Conservation (phyloP, 352 stramenopile genomes). For the Globisporangium alternatum region DNA sequence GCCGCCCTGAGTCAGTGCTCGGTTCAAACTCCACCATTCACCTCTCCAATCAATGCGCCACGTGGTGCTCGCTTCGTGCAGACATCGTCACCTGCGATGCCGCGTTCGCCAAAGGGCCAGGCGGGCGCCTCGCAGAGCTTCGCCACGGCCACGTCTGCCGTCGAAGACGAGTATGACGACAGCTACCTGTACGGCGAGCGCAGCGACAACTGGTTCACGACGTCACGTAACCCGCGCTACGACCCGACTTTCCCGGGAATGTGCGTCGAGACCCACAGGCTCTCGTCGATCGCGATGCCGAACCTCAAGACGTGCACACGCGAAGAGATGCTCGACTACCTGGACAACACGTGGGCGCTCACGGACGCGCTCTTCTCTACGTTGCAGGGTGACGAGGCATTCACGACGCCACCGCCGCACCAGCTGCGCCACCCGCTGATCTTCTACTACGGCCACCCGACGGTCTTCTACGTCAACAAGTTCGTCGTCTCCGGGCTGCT, state of each 20-base stretch:
- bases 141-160: constrained; percentile 17
- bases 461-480: constrained; percentile 97
- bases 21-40: not conserved
- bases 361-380: constrained; percentile 93
- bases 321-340: constrained; percentile 90
- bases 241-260: constrained; percentile 59
- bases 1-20: constrained; percentile 12
- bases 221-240: constrained; percentile 46
- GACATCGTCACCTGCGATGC: constrained; percentile 7
- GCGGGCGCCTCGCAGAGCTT: constrained; percentile 14
- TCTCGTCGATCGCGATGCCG: constrained; percentile 75
- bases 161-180: constrained; percentile 48
- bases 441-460: constrained; percentile 98
- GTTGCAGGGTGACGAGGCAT: constrained; percentile 89
- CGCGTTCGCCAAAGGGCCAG: constrained; percentile 15
- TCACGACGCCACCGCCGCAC: constrained; percentile 90
- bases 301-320: constrained; percentile 84
- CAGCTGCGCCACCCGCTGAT: constrained; percentile 95
- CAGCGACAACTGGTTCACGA: constrained; percentile 75
- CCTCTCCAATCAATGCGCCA: constrained; percentile 4
- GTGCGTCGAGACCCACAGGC: constrained; percentile 31
- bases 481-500: constrained; percentile 91
- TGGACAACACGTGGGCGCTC: constrained; percentile 95
- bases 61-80: constrained; percentile 16
- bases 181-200: constrained; percentile 56